Conservation (phyloP, 768 basidiomycete species). For the Kwoniella shandongensis region DNA sequence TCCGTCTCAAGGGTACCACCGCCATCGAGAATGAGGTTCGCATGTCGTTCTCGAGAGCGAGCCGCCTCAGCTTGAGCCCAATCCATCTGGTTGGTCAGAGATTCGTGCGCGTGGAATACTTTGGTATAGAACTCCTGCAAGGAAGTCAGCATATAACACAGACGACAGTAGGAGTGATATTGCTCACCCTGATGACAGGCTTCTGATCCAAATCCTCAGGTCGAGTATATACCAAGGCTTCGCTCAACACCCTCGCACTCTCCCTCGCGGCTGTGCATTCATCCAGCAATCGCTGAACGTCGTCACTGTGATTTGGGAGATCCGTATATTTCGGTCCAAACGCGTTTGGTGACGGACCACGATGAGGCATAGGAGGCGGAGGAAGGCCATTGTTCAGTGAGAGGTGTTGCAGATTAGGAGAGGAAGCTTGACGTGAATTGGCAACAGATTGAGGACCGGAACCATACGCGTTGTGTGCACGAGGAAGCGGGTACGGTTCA, state of each 20-base stretch:
- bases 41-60: constrained; percentile 59
- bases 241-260: constrained; percentile 72
- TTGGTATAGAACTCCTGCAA: constrained; percentile 76
- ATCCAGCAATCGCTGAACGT: constrained; percentile 75
- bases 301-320: constrained; percentile 72
- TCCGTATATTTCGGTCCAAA: constrained; percentile 53
- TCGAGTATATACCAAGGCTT: constrained; percentile 68
- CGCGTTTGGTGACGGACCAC: constrained; percentile 19
- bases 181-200: constrained; percentile 67
- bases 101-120: constrained; percentile 77
- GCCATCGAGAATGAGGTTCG: constrained; percentile 5
- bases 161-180: neutral
- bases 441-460: constrained; percentile 13
- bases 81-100: constrained; percentile 80
- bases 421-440: constrained; percentile 21
- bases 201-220: constrained; percentile 67
- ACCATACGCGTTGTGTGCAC: constrained; percentile 56
- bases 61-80: constrained; percentile 86
- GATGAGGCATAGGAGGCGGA: constrained; percentile 42
- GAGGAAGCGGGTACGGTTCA: constrained; percentile 67
- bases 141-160: neutral
- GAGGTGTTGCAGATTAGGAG: constrained; percentile 23
- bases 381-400: constrained; percentile 3
- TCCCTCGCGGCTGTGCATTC: constrained; percentile 81
- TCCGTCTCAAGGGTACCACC: neutral